Percentiles rank a stretch among this genome's conserved stretches.
Conservation (phyloP, 2,329 filamentous ascomycete genomes). For the Geosmithia flava region DNA sequence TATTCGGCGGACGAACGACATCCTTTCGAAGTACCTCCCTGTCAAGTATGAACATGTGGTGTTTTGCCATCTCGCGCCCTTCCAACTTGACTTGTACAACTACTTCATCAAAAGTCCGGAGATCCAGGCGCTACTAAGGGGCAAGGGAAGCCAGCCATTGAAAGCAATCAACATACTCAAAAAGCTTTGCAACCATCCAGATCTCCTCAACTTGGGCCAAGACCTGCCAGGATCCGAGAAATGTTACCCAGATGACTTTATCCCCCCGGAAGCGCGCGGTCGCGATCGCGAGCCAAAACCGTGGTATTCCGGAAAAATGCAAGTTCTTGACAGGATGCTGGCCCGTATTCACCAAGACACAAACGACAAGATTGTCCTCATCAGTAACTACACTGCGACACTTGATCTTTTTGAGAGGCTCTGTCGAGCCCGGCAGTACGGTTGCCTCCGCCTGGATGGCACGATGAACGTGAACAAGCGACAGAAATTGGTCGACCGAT, state of each 20-base stretch:
- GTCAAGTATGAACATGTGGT: slow-evolving; percentile 99
- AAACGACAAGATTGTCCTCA: slow-evolving; percentile 97
- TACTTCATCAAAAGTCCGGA: slow-evolving; percentile 94
- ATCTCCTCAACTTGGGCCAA: slow-evolving; percentile 69
- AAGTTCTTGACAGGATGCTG: slow-evolving; percentile 95
- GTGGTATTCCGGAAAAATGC: slow-evolving; percentile 98
- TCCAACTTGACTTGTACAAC: slow-evolving; percentile 89
- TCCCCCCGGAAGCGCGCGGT: slow-evolving; percentile 76
- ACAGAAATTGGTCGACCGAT: slow-evolving; percentile 93
- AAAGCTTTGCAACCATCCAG: slow-evolving; percentile 96
- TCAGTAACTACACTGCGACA: slow-evolving; percentile 96
- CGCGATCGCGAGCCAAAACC: slow-evolving; percentile 85
- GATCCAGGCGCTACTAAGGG: slow-evolving; percentile 80
- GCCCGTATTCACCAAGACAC: slow-evolving; percentile 90
- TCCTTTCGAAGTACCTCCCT: slow-evolving; percentile 91
- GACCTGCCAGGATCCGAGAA: slow-evolving; percentile 82
- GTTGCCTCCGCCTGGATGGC: slow-evolving; percentile 79
- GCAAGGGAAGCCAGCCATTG: slow-evolving; percentile 89
- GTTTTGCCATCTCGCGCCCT: slow-evolving; percentile 88
- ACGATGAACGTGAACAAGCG: slow-evolving; percentile 98
- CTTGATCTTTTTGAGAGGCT: slow-evolving; percentile 88
- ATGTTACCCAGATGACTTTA: slow-evolving; percentile 74
- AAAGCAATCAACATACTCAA: slow-evolving; percentile 96
- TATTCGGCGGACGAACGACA: slow-evolving; percentile 94
- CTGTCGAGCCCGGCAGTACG: slow-evolving; percentile 76